Evolutionary conservation across 352 stramenopile genomes (phyloP).

Genomic region (Pythium insidiosum): DNA sequence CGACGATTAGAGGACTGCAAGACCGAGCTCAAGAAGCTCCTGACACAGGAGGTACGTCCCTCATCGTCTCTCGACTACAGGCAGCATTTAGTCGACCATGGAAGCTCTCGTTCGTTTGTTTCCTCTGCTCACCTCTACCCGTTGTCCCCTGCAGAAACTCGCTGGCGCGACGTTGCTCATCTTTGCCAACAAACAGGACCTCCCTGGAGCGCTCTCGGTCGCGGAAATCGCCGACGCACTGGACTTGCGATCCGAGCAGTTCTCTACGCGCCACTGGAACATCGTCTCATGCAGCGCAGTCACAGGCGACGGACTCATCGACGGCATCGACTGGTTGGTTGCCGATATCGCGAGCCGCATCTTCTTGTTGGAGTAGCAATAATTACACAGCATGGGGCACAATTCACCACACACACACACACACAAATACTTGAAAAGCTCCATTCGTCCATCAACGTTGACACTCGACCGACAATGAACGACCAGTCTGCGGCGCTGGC

Average conservation of each 20-base stretch:
- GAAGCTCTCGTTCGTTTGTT: too few species aligned
- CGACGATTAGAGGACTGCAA: constrained; percentile 92
- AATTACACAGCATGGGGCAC: too few species aligned
- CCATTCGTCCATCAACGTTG: background rate
- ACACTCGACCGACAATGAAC: constrained; percentile 27
- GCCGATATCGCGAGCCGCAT: constrained; percentile 94
- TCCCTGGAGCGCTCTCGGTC: constrained; percentile 85
- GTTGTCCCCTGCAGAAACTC: too few species aligned
- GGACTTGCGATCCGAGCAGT: constrained; percentile 72
- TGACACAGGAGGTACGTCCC: constrained; percentile 78
- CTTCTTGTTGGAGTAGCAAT: constrained; percentile 91
- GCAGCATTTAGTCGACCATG: too few species aligned
- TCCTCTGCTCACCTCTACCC: too few species aligned
- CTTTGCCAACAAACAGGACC: constrained; percentile 99
- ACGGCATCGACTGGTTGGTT: constrained; percentile 98
- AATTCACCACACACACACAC: too few species aligned
- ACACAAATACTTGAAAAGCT: constrained; percentile 9
- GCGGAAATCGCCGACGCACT: constrained; percentile 90
- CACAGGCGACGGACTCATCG: constrained; percentile 91
- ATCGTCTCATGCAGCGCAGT: constrained; percentile 96
- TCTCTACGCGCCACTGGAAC: constrained; percentile 80
- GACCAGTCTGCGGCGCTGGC: constrained; percentile 37
- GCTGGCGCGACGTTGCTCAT: constrained; percentile 98
- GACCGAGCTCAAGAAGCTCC: constrained; percentile 80
- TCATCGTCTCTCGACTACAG: too few species aligned